Base-by-base conservation (phyloP, 306 rosid species). In the Ammopiptanthus mongolicus region DNA sequence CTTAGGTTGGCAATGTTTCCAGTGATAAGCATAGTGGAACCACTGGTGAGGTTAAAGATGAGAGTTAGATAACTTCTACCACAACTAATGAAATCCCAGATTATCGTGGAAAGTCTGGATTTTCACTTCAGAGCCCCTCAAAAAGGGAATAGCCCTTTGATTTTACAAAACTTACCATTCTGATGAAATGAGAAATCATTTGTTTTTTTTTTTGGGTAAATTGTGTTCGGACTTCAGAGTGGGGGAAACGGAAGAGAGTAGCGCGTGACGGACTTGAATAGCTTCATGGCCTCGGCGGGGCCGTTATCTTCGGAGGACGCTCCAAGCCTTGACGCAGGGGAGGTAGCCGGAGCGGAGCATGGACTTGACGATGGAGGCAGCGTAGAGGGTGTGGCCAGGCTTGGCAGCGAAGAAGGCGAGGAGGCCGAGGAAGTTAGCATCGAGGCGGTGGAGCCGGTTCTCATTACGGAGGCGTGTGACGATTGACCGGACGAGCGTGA, bases 261-360 rank as follows among this genome's bases (percentile, higher is more conserved):
- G 75, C 86, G 85, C 23, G 82, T 78, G 57, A 91, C 91, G 0
- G 84, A 77, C 0, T 58, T 67, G 80, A 94, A 94, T n/a, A 94
- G 79, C 74, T 41, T 71, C 34, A 94, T 76, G 3, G 97, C 97
- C 72, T 94, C 93, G 1, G 50, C 12, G 1, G 98, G 90, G 17
- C 96, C 97, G 7, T 80, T 90, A 1, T 86, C 93, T 2, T 79
- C 87, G 6, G 28, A 91, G 96, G 1, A 96, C 95, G 67, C 94
- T 86, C 98, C 97, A 94, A 6, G 98, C 97, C 84, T 91, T 94
- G 29, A 94, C 96, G 19, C 91, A 93, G 22, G 98, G 98, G 23
- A 94, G 96, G 78, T 88, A 91, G 34, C 98, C 96, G 8, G 98
- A 90, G 44, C 98, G 98, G 79, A 94, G 96, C 98, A 94, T 94